Base-by-base conservation (phyloP, 2,329 filamentous ascomycete genomes). In the Scytalidium sp. region DNA sequence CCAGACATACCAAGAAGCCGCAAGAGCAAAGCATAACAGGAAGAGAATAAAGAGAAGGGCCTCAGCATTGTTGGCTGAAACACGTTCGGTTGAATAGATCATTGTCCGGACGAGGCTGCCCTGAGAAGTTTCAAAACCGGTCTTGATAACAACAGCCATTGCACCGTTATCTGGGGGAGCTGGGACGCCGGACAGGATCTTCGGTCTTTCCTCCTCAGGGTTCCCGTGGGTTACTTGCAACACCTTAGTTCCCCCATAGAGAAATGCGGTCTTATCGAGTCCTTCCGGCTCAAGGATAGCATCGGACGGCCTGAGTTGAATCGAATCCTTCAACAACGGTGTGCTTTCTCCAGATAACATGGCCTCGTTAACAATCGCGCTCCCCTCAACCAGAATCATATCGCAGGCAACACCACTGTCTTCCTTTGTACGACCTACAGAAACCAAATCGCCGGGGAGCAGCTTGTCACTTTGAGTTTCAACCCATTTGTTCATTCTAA, bases 311-410 rank as follows among this genome's bases (percentile, higher is more conserved):
- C 94, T 87, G 41, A 99, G 81, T 68, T 95, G 91, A 50, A 99
- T 78, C 0, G 94, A 99, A 62, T 99, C 94, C 72, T 99, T 99
- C 61, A 99, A 78, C 41, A 99, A 81, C 25, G 94, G 94, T 0
- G 95, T 99, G 68, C 93, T 97, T 73, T 99, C 94, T 56, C 94
- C 94, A 3, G 94, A 99, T 60, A 99, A 80, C 94, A 99, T 99
- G 55, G 95, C 95, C 72, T 99, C 94, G 72, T 99, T 99, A 62
- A 99, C 94, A 66, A 99, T 99, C 8, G 89, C 93, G 48, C 90
- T 92, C 23, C 94, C 95, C 68, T 97, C 92, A 23, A 99, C 86
- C 43, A 99, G 72, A 46, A 99, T 75, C 87, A 99, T 96, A 67
- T 99, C 94, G 69, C 94, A 99, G 27, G 94, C 93, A 49, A 99